These are phyloP conservation scores for Arthrobotrys sphaeroides DNA, from an alignment of 2,329 filamentous ascomycete genomes.

Conservation along the genomic window DNA sequence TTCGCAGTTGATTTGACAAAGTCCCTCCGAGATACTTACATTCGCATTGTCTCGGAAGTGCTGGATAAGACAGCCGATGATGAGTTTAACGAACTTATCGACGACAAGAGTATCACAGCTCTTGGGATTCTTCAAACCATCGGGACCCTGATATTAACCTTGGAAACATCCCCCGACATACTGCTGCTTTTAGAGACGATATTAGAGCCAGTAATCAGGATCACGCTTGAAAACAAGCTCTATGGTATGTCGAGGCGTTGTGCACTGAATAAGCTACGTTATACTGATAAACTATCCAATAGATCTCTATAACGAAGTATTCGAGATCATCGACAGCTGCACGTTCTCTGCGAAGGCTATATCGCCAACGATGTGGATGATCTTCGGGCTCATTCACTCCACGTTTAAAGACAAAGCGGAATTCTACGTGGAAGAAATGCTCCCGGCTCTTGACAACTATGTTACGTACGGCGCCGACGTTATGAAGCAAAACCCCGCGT, in stretches of 20 bases:
- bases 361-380: conserved; percentile 97
- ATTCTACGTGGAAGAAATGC: conserved; percentile 98
- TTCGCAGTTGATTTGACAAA: conserved; percentile 96
- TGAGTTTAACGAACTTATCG: conserved; percentile 83
- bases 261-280: neutral
- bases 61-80: conserved; percentile 83
- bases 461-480: conserved; percentile 88
- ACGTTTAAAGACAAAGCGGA: conserved; percentile 98
- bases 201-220: conserved; percentile 94
- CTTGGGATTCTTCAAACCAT: conserved; percentile 97
- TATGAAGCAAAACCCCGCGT: conserved; percentile 82
- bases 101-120: conserved; percentile 98
- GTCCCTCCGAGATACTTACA: conserved; percentile 93
- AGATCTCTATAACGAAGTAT: conserved; percentile 97
- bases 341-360: conserved; percentile 97
- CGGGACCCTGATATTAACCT: conserved; percentile 91
- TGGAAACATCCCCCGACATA: conserved; percentile 97
- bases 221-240: conserved; percentile 96
- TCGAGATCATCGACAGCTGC: conserved; percentile 99
- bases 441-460: conserved; percentile 96
- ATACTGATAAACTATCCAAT: conserved; percentile 55
- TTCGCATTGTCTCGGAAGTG: conserved; percentile 90
- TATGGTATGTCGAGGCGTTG: conserved; percentile 74
- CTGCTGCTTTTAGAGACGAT: conserved; percentile 93
- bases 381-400: conserved; percentile 93